Base-by-base conservation (phyloP, 164 flowering plant genomes). In the Cinnamomum micranthum region DNA sequence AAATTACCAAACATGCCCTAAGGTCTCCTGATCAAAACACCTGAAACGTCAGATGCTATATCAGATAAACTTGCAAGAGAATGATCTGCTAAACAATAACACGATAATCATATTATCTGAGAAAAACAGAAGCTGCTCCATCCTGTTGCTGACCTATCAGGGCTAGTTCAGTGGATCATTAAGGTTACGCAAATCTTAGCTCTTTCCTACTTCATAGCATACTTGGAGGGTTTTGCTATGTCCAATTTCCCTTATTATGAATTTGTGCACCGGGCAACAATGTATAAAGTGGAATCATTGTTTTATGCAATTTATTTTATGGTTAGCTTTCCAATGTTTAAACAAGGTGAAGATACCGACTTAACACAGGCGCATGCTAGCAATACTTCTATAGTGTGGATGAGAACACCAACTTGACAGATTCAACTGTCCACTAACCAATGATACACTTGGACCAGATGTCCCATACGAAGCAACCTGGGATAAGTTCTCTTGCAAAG, bases 261-360 rank as follows among this genome's bases (percentile, higher is more conserved):
- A 25, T 95, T 95, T 76, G 98, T 95, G 79, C 98, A 95, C 75
- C 87, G 97, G 74, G 87, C 85, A 52, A 80, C 88, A 69, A 93
- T 92, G 99, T 95, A 95, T 86, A 93, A 74, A 89, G 94, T 95
- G 67, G 99, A 97, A 28, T 93, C 87, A 75, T 79, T 95, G 90
- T 95, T 93, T 80, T 95, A n/a, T n/a, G n/a, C n/a, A n/a, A n/a
- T n/a, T n/a, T n/a, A n/a, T n/a, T n/a, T n/a, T n/a, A 95, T 83
- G 99, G 96, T 95, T 25, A 95, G 99, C 93, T 95, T 93, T 85
- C 99, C n/a, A 4, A 93, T 95, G 99, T 95, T 95, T 80, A 31
- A 31, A 31, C 33, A 31, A 0, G 79, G 62, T 31, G 72, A 77
- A 67, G 31, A 19, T 67, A 60, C n/a, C 68, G 23, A 59, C 31